Percentiles rank a stretch among this genome's conserved stretches.
These are phyloP conservation scores for Hevea brasiliensis DNA, from an alignment of 345 rosid species.

Conservation along the genomic window DNA sequence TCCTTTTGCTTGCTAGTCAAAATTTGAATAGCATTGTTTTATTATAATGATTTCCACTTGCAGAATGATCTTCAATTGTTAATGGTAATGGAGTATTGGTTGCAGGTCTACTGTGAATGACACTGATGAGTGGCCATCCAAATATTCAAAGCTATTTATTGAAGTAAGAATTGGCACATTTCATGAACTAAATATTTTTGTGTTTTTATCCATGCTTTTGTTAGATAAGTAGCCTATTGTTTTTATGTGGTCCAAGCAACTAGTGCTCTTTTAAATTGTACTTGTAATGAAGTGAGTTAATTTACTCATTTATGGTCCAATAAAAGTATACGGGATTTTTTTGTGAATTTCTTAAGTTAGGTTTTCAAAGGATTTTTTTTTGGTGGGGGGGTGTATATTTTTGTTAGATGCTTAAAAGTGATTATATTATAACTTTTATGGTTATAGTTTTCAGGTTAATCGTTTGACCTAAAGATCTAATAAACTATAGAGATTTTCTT, in stretches of 20 bases:
- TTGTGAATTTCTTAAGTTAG: too few relatives aligned
- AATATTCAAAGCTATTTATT: conserved; percentile 82
- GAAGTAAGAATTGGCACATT: conserved; percentile 48
- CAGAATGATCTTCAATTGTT: neutral
- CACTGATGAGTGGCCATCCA: conserved; percentile 97
- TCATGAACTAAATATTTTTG: neutral
- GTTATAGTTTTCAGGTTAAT: neutral
- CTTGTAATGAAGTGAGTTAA: neutral
- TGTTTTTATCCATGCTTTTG: neutral
- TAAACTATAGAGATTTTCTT: neutral
- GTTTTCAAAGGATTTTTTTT: neutral
- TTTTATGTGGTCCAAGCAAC: neutral
- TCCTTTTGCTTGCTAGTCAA: too few relatives aligned
- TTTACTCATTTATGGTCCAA: neutral
- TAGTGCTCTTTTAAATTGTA: neutral
- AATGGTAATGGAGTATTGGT: conserved; percentile 3
- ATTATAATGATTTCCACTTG: neutral
- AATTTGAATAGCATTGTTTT: neutral
- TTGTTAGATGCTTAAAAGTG: neutral
- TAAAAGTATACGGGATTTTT: neutral
- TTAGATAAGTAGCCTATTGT: neutral
- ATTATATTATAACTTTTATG: neutral
- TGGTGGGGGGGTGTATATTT: neutral
- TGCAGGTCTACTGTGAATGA: conserved; percentile 89
- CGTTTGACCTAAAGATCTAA: neutral